Base-by-base conservation (phyloP, 768 basidiomycete genomes). In the Tricholoma terreum region DNA sequence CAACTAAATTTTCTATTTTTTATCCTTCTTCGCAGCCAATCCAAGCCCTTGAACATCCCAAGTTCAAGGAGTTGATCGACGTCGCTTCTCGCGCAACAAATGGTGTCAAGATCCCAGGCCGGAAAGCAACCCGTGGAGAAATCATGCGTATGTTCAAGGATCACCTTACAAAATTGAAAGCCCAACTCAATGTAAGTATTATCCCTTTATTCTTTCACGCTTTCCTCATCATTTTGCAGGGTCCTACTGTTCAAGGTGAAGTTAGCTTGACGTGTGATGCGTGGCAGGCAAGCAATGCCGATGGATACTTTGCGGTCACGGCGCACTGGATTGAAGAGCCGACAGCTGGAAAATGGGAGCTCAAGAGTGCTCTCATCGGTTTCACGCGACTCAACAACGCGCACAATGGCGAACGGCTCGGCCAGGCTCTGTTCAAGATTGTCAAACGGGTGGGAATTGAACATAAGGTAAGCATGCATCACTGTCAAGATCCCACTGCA, bases 231-330 rank as follows among this genome's bases (percentile, higher is more conserved):
- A 27, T 49, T 24, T 21, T 17, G n/a, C 6, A 40, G 30, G 31
- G 27, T 27, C 6, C 27, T 6, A 24, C 31, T 6, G n/a, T n/a
- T n/a, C n/a, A n/a, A n/a, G n/a, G n/a, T n/a, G n/a, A n/a, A n/a
- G n/a, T n/a, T n/a, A n/a, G 50, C 34, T 50, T 75, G 1, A 79
- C 77, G 0, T 73, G 71, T 55, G 72, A 80, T 54, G 71, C 67
- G 1, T 78, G 76, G 77, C 73, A 75, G 50, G 78, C 77, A 0
- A 58, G 48, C 7, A 77, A 77, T 19, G 7, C 40, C 17, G 40
- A 42, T 42, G 40, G 40, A 17, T 42, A 42, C 19, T 42, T 42
- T 42, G 40, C n/a, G n/a, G n/a, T n/a, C n/a, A n/a, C n/a, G n/a
- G n/a, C n/a, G n/a, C n/a, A n/a, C n/a, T n/a, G n/a, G n/a, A n/a